A percentile compares a stretch with the other conserved stretches of the same genome.
These are phyloP conservation scores for Phytopythium boreale DNA, from an alignment of 352 stramenopile genomes.

Conservation along the genomic window DNA sequence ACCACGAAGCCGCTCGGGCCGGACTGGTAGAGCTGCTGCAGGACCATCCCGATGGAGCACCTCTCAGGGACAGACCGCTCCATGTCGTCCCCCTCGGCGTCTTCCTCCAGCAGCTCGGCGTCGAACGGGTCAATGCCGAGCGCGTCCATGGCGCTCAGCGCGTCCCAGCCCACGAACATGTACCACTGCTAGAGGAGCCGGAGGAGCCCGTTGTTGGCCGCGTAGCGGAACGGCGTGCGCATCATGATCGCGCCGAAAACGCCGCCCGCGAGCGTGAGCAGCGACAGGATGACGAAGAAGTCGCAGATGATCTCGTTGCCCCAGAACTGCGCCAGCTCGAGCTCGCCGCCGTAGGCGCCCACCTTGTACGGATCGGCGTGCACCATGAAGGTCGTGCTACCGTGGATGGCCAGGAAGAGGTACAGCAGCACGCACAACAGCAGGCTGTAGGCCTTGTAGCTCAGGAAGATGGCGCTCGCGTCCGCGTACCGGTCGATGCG, in stretches of 20 bases:
- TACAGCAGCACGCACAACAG: constrained; percentile 7
- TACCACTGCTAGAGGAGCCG: constrained; percentile 47
- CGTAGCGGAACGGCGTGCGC: constrained; percentile 30
- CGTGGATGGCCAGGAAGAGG: background rate
- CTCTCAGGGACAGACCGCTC: background rate
- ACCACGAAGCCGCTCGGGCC: constrained; percentile 44
- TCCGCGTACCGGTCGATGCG: constrained; percentile 14
- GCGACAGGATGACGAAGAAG: constrained; percentile 15
- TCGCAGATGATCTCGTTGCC: constrained; percentile 14
- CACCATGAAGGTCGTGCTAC: background rate
- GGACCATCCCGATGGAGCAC: constrained; percentile 25
- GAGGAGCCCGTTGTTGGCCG: constrained; percentile 47
- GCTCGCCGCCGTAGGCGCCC: constrained; percentile 1
- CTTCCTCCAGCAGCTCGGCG: constrained; percentile 12
- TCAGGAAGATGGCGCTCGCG: constrained; percentile 10
- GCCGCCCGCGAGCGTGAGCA: constrained; percentile 24
- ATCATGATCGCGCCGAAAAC: constrained; percentile 30
- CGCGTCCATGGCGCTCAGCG: constrained; percentile 23
- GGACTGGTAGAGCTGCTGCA: constrained; percentile 47
- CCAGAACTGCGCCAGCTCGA: constrained; percentile 7
- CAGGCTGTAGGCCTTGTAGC: constrained; percentile 19
- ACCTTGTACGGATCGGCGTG: background rate
- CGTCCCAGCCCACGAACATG: constrained; percentile 48
- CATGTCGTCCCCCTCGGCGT: constrained; percentile 5
- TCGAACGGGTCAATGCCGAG: constrained; percentile 47